phyloP scores from a whole-genome alignment of 805 yeast species.

The Wickerhamomyces chambardii region DNA sequence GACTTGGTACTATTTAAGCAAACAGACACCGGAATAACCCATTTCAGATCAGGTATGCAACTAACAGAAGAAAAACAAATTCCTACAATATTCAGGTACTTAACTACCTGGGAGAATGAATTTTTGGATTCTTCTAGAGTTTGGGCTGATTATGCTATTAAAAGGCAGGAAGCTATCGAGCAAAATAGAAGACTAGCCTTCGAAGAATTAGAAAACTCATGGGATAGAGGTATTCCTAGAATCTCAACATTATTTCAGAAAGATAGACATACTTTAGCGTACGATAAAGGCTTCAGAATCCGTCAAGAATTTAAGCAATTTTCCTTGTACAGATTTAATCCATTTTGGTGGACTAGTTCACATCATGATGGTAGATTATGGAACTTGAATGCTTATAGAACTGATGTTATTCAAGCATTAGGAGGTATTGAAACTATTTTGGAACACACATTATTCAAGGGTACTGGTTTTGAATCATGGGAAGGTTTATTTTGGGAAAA shows the following conservation, averaged over 20 bases:
- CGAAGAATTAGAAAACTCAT: slow-evolving; percentile 88
- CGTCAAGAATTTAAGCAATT: slow-evolving; percentile 73
- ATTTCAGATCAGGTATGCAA: slow-evolving; percentile 89
- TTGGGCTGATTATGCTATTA: slow-evolving; percentile 95
- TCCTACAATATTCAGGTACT: slow-evolving; percentile 89
- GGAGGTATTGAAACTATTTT: slow-evolving; percentile 96
- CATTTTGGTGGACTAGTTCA: slow-evolving; percentile 95
- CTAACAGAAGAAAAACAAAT: slow-evolving; percentile 72
- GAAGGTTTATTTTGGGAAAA: slow-evolving; percentile 99
- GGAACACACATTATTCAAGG: slow-evolving; percentile 92
- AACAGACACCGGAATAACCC: slow-evolving; percentile 91
- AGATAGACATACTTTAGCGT: slow-evolving; percentile 89
- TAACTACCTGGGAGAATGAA: slow-evolving; percentile 96
- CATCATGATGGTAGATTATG: slow-evolving; percentile 95
- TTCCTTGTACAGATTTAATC: slow-evolving; percentile 63
- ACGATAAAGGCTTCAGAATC: slow-evolving; percentile 87
- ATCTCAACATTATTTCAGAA: slow-evolving; percentile 92
- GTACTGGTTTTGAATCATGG: slow-evolving; percentile 97
- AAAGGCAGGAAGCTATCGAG: slow-evolving; percentile 77
- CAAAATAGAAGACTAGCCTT: slow-evolving; percentile 80
- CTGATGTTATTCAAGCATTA: slow-evolving; percentile 93
- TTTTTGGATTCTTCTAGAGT: slow-evolving; percentile 90
- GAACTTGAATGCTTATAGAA: slow-evolving; percentile 87
- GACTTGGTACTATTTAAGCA: slow-evolving; percentile 89
- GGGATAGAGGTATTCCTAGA: slow-evolving; percentile 97